Base-by-base conservation (phyloP, 2,329 filamentous ascomycete genomes). In the Scorias spongiosa region DNA sequence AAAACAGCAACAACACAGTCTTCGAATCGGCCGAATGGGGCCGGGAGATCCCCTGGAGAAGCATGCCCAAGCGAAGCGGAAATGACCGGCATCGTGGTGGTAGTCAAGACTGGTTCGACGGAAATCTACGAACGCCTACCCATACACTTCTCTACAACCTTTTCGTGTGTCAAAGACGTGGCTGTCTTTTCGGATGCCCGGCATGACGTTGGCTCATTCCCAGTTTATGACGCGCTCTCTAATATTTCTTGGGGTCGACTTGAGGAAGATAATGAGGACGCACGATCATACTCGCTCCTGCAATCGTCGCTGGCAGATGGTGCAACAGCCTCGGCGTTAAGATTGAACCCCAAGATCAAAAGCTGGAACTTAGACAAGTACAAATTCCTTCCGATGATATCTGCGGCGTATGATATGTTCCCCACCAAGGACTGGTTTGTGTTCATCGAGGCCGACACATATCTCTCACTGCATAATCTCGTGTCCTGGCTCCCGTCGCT, bases 91-190 rank as follows among this genome's bases (percentile, higher is more conserved):
- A 55, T 76, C 43, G 69, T 74, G 48, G 65, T 77, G 18, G 59
- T 75, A 11, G 57, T 77, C 44, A 71, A 72, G 52, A 77, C 74
- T 2, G 74, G 73, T 42, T 72, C 73, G 10, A 72, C 70, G 10
- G 72, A 76, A 50, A 65, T 69, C 2, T 56, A 63, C 43, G 63
- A 67, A n/a, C 73, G 72, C 52, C 63, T 77, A 2, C 70, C 71
- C 1, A 56, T 66, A 2, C 72, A 75, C 50, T 67, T 75, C 48
- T 15, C 29, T 12, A 74, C 67, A 47, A 67, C 72, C 29, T 71
- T 72, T 42, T 65, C 66, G 14, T 75, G 67, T 55, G 68, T 72
- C 12, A 41, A 50, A 12, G 52, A 58, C 43, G 55, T 70, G n/a
- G 57, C 71, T 17, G 57, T 73, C 45, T 64, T 70, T 48, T 72